A percentile compares a stretch with the other conserved stretches of the same genome.
Evolutionary conservation across 2,329 filamentous ascomycete species (phyloP).

Genomic region (Nemania bipapillata): DNA sequence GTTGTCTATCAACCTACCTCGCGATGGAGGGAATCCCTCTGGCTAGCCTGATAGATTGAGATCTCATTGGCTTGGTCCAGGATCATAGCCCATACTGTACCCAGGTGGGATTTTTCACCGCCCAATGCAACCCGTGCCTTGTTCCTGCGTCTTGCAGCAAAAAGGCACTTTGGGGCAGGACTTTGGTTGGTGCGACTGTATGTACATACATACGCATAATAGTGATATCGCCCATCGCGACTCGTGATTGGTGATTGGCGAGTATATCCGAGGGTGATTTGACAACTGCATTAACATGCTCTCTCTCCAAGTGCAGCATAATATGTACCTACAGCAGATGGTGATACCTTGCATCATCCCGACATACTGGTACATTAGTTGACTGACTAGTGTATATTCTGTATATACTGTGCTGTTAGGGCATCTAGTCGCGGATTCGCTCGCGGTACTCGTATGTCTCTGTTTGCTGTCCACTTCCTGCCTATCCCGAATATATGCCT

Average conservation of each 20-base stretch:
- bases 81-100: slow-evolving; percentile 20
- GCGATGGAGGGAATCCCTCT: no score
- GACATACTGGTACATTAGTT: slow-evolving; percentile 14
- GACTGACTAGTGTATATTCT: not conserved
- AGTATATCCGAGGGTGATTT: not conserved
- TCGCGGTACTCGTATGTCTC: not conserved
- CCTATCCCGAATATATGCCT: not conserved
- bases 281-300: not conserved
- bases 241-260: not conserved
- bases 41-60: slow-evolving; percentile 3
- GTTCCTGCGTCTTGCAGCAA: slow-evolving; percentile 33
- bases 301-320: not conserved
- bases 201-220: not conserved
- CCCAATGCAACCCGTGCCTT: slow-evolving; percentile 27
- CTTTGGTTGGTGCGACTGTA: not conserved
- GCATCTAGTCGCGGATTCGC: not conserved
- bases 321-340: not conserved
- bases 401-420: not conserved
- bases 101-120: slow-evolving; percentile 24
- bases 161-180: not conserved
- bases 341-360: slow-evolving; percentile 16
- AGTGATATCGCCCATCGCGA: not conserved
- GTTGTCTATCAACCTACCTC: no score
- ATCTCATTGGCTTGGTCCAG: slow-evolving; percentile 18
- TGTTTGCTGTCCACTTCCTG: no score